Conservation (phyloP, 2,329 filamentous ascomycete species). For the Xylaria sp. region DNA sequence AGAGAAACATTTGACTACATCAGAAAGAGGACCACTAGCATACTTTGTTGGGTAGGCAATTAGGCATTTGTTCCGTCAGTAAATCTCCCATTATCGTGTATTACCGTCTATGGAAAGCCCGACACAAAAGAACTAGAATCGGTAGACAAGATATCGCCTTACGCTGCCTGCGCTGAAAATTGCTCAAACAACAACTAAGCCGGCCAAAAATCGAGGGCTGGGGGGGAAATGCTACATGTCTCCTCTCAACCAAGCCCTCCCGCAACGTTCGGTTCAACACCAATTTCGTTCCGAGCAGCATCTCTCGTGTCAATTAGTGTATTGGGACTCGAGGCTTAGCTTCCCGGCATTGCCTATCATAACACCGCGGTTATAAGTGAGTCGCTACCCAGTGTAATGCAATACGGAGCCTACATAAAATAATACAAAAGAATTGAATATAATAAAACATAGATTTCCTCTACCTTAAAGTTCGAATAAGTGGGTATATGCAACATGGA, state of each 20-base stretch:
- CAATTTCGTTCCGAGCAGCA: not conserved
- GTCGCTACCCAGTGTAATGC: not conserved
- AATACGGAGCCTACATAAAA: not conserved
- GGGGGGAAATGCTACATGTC: not conserved
- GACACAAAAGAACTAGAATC: not conserved
- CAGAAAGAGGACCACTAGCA: not conserved
- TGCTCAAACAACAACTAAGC: not conserved
- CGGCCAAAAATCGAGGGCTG: not conserved
- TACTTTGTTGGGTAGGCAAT: too few species aligned
- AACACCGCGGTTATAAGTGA: not conserved
- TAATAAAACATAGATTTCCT: slow-evolving; percentile 28
- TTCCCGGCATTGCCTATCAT: not conserved
- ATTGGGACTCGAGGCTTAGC: not conserved
- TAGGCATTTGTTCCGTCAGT: not conserved
- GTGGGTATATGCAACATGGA: slow-evolving; percentile 37
- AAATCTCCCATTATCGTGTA: not conserved
- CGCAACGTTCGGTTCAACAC: not conserved
- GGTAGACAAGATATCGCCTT: not conserved
- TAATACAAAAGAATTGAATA: slow-evolving; percentile 5
- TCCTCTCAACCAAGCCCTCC: not conserved
- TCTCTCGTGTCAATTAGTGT: not conserved
- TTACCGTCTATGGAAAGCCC: not conserved
- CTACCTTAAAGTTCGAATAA: slow-evolving; percentile 26
- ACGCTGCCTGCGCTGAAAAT: not conserved
- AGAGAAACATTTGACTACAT: not conserved